A percentile compares a stretch with the other conserved stretches of the same genome.
These are phyloP conservation scores for Phytophthora pluvialis DNA, from an alignment of 352 stramenopile genomes.

Conservation along the genomic window DNA sequence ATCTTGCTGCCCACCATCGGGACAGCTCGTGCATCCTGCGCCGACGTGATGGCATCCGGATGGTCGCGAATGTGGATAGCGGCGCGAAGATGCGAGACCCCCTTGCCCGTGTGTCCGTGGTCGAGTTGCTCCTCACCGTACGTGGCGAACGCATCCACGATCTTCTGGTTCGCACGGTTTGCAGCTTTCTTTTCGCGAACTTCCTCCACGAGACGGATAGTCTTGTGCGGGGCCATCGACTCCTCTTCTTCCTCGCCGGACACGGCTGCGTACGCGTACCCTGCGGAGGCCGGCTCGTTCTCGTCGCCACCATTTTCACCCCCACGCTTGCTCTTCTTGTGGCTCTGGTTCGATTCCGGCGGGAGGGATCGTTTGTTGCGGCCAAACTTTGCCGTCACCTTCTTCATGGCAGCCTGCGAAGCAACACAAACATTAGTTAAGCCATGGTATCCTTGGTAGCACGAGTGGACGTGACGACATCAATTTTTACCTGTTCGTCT, in stretches of 20 bases:
- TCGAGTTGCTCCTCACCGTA: constrained; percentile 70
- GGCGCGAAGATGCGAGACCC: constrained; percentile 69
- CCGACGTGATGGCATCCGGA: constrained; percentile 53
- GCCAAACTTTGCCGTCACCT: constrained; percentile 34
- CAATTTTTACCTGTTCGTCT: constrained; percentile 32
- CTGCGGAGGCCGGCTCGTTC: not conserved
- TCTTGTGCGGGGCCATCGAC: constrained; percentile 62
- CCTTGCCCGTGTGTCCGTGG: constrained; percentile 76
- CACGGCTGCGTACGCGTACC: constrained; percentile 10
- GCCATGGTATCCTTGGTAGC: not conserved
- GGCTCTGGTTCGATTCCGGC: constrained; percentile 13
- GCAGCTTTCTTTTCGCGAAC: constrained; percentile 47
- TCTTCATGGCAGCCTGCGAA: constrained; percentile 36
- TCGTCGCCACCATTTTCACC: constrained; percentile 21
- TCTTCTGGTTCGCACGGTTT: constrained; percentile 69
- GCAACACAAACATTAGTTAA: not conserved
- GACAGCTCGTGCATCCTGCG: constrained; percentile 44
- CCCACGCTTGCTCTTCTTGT: constrained; percentile 29
- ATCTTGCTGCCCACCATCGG: constrained; percentile 67
- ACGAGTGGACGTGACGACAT: not conserved
- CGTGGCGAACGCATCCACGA: constrained; percentile 73
- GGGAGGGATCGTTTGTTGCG: constrained; percentile 29
- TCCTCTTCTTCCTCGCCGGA: constrained; percentile 22
- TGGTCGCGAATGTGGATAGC: constrained; percentile 66
- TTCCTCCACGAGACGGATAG: constrained; percentile 61